Conservation (phyloP, 2,329 filamentous ascomycete species). For the Fusarium fujikuroi region DNA sequence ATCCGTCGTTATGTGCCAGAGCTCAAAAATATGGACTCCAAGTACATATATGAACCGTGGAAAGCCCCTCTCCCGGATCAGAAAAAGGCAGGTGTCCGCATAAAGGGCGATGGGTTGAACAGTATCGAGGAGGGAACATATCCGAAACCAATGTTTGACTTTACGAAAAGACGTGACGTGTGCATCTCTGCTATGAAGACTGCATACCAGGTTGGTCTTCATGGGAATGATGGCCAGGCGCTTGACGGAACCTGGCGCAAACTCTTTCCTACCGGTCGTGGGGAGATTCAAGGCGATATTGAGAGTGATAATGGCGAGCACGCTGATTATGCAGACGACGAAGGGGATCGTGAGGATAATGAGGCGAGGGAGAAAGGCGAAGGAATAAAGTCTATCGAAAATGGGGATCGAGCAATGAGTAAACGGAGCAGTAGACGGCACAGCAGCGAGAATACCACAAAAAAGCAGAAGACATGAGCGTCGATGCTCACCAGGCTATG, state of each 20-base stretch:
- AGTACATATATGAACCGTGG: slow-evolving; percentile 84
- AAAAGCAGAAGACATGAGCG: slow-evolving; percentile 41
- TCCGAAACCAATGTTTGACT: slow-evolving; percentile 83
- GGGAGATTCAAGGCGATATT: slow-evolving; percentile 54
- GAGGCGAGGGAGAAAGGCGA: slow-evolving; percentile 24
- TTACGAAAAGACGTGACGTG: slow-evolving; percentile 67
- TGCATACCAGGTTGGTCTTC: slow-evolving; percentile 72
- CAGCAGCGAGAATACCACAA: slow-evolving; percentile 32
- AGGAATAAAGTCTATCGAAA: slow-evolving; percentile 23
- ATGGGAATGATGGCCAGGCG: slow-evolving; percentile 71
- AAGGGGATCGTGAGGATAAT: slow-evolving; percentile 40
- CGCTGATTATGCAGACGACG: slow-evolving; percentile 46
- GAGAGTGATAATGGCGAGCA: slow-evolving; percentile 49
- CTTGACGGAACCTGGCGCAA: slow-evolving; percentile 67
- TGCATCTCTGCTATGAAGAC: slow-evolving; percentile 77
- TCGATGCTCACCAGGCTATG: not conserved
- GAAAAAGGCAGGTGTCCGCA: slow-evolving; percentile 72
- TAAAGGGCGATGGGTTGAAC: slow-evolving; percentile 64
- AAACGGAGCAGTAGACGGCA: slow-evolving; percentile 42
- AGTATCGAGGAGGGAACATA: slow-evolving; percentile 63
- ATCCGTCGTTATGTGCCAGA: slow-evolving; percentile 76
- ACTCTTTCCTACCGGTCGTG: slow-evolving; percentile 55
- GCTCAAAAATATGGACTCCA: slow-evolving; percentile 68
- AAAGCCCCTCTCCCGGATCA: slow-evolving; percentile 76
- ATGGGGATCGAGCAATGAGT: not conserved